phyloP scores from a whole-genome alignment of 371 early-diverging fungal species.

The Syncephalastrum monosporum region DNA sequence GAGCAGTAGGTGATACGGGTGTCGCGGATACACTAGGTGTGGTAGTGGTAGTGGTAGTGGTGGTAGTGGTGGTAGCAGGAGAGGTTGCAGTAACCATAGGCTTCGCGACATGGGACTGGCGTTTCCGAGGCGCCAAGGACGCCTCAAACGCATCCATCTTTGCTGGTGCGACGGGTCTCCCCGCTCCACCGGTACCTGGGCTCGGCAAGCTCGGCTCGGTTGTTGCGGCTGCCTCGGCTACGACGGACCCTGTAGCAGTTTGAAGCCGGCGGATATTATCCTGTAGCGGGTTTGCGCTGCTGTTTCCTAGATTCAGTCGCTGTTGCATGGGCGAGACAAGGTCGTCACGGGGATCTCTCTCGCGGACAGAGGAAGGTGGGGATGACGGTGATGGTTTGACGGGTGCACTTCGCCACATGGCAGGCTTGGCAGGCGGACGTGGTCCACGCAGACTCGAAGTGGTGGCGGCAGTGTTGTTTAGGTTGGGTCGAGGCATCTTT shows the following conservation, averaged over 20 bases:
- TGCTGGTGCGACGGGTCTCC: background rate
- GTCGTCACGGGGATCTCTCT: constrained; percentile 11
- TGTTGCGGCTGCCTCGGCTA: background rate
- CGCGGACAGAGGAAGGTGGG: background rate
- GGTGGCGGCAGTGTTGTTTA: too few relatives aligned
- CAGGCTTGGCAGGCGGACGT: constrained; percentile 18
- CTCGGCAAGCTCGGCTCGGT: constrained; percentile 2
- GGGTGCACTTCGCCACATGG: constrained; percentile 8
- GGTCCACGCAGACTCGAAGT: constrained; percentile 17
- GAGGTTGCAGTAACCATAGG: background rate
- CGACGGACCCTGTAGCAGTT: constrained; percentile 7
- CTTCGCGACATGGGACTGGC: too few relatives aligned
- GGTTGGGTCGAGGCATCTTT: too few relatives aligned
- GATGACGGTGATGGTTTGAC: background rate
- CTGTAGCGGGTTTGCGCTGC: constrained; percentile 3
- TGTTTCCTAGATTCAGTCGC: constrained; percentile 3
- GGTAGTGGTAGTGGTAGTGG: background rate
- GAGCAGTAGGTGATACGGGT: constrained; percentile 7
- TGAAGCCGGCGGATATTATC: constrained; percentile 1
- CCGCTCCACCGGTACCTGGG: background rate
- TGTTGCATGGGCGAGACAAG: constrained; percentile 24
- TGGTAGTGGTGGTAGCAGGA: background rate
- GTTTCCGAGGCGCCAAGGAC: constrained; percentile 13
- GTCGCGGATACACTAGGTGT: constrained; percentile 1
- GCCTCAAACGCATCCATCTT: constrained; percentile 25